These are phyloP conservation scores for Solanum sejunctum DNA, from an alignment of 257 asterid genomes.

Conservation along the genomic window DNA sequence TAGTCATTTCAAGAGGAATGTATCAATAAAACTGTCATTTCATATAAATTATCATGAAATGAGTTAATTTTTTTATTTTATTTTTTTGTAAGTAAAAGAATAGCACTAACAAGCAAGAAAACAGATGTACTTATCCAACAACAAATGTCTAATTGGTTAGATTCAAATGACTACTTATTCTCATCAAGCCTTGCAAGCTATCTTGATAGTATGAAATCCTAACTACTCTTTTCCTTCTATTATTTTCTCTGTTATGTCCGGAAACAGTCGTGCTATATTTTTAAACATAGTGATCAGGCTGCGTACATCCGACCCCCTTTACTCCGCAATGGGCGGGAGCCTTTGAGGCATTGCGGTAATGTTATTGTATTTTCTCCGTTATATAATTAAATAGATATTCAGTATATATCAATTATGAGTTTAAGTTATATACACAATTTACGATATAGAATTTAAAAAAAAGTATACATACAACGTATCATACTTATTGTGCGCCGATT, in stretches of 20 bases:
- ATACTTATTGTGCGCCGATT: neutral
- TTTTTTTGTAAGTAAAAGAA: neutral
- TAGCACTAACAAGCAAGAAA: neutral
- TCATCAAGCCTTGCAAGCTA: constrained; percentile 20
- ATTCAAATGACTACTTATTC: neutral
- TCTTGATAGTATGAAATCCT: constrained; percentile 13
- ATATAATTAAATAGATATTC: neutral
- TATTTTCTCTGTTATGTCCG: neutral
- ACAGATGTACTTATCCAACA: neutral
- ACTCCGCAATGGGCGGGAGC: too few relatives aligned
- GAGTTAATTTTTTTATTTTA: neutral
- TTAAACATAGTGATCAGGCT: too few relatives aligned
- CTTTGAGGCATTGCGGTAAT: too few relatives aligned
- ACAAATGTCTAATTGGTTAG: neutral
- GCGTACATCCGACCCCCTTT: too few relatives aligned
- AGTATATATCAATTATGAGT: neutral
- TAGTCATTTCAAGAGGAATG: neutral
- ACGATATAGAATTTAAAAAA: too few relatives aligned
- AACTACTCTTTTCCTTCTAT: neutral
- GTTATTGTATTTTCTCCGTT: neutral
- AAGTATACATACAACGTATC: neutral
- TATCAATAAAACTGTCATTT: neutral
- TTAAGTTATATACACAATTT: neutral
- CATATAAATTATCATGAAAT: neutral
- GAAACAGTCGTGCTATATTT: too few relatives aligned